Percentiles rank a stretch among this genome's conserved stretches.
These are phyloP conservation scores for Fusarium austroafricanum DNA, from an alignment of 2,329 filamentous ascomycete species.

Conservation along the genomic window DNA sequence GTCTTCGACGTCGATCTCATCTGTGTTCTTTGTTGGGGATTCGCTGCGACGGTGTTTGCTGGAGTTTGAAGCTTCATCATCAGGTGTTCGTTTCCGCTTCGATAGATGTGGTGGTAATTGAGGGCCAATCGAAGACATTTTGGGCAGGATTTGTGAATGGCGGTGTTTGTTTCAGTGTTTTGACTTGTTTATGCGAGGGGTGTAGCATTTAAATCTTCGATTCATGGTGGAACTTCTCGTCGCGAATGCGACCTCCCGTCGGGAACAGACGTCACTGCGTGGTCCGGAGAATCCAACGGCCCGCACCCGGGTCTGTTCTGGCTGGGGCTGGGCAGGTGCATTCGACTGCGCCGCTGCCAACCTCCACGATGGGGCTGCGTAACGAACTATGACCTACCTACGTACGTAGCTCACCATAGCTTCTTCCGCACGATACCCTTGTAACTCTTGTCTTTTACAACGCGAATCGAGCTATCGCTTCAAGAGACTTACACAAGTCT, in stretches of 20 bases:
- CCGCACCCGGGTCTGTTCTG: slow-evolving; percentile 28
- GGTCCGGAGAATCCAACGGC: slow-evolving; percentile 46
- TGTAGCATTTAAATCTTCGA: slow-evolving; percentile 29
- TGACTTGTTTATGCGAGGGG: slow-evolving; percentile 17
- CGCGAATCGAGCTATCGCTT: not conserved
- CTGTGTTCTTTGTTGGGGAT: slow-evolving; percentile 54
- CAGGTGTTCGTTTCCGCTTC: slow-evolving; percentile 69
- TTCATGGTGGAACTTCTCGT: slow-evolving; percentile 29
- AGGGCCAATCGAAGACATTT: slow-evolving; percentile 77
- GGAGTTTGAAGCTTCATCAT: slow-evolving; percentile 52
- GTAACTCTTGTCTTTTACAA: slow-evolving; percentile 14
- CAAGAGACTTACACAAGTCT: not conserved
- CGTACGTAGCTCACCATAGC: slow-evolving; percentile 43
- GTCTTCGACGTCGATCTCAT: slow-evolving; percentile 61
- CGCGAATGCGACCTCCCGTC: slow-evolving; percentile 31
- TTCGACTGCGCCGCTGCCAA: slow-evolving; percentile 36
- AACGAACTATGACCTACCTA: slow-evolving; percentile 34
- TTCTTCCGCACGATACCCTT: slow-evolving; percentile 36
- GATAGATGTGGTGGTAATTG: slow-evolving; percentile 74
- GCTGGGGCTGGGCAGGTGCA: slow-evolving; percentile 18
- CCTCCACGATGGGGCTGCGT: slow-evolving; percentile 43
- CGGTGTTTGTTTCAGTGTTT: slow-evolving; percentile 4
- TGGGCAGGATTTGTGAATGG: slow-evolving; percentile 30
- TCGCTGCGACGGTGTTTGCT: slow-evolving; percentile 56
- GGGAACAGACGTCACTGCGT: slow-evolving; percentile 42